Evolutionary conservation across 345 rosid species (phyloP), one percentile per base, ranked within the genome.

Genomic region (Cardamine resedifolia): DNA sequence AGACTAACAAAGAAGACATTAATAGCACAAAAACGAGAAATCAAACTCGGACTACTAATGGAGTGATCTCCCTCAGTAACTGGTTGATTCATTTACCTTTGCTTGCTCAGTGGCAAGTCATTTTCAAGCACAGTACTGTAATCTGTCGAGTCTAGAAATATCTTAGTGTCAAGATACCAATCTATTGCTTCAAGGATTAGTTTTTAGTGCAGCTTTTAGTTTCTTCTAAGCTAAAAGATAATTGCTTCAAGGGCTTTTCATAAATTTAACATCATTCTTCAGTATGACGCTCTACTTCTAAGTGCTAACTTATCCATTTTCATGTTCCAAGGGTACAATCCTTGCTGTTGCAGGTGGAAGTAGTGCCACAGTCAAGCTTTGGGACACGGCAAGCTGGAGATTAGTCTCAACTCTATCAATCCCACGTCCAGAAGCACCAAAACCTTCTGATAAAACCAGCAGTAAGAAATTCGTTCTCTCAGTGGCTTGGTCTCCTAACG

Each of bases 271-370:
- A 44, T 16, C 6, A 53, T 4, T 52, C 23, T 36, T 26, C 20
- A 38, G 55, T 49, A 21, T 16, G 2, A 41, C 15, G 39, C 63
- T 57, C 5, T 57, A 2, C 28, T 64, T 12, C 61, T 45, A 12
- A n/a, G 65, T 62, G 41, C 49, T 70, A 57, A 77, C 56, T 3
- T 70, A 39, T 33, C 48, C 1, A 12, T 64, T 63, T 34, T 24
- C 21, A 52, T 67, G 14, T 39, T 73, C 0, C 63, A 78, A 91
- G 99, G 99, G 99, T 70, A 90, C 88, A 33, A 84, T 85, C 64
- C 91, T 95, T 68, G 99, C 99, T 43, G 99, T 95, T 72, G 99
- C 98, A 16, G 96, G 99, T 44, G 98, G 98, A 15, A 96, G 99
- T 64, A 90, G 99, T 70, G 98, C 98, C 41, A 87, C 98, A 1